Conservation (phyloP, 1,284 basidiomycete species). For the Cutaneotrichosporon mucoides region DNA sequence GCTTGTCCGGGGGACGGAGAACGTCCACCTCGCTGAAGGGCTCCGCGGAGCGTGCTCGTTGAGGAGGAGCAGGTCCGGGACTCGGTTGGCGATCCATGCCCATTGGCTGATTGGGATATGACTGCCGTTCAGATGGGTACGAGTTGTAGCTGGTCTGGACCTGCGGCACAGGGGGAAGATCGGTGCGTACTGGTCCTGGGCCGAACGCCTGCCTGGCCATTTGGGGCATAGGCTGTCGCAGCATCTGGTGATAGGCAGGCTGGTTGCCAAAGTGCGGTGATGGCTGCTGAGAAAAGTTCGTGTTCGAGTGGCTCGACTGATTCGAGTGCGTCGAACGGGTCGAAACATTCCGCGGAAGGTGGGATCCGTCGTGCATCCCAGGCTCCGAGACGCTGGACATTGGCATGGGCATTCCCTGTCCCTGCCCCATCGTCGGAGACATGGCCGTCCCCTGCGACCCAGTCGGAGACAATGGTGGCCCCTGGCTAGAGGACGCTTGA, state of each 20-base stretch:
- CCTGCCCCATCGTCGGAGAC: background rate
- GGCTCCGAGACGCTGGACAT: conserved; percentile 1
- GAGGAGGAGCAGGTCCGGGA: background rate
- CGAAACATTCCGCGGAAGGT: background rate
- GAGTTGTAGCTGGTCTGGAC: background rate
- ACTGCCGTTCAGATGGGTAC: background rate
- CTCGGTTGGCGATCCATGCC: background rate
- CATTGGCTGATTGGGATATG: background rate
- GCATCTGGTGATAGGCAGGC: background rate
- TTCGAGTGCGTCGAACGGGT: background rate
- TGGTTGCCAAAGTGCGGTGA: background rate
- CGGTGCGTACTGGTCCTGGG: background rate
- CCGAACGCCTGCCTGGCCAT: conserved; percentile 2
- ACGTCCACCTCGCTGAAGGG: conserved; percentile 4
- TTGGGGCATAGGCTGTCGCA: background rate
- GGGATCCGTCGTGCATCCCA: background rate
- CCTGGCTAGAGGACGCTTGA: background rate
- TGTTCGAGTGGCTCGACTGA: background rate
- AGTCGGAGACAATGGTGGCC: background rate
- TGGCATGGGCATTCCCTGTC: conserved; percentile 1
- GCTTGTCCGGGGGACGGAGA: conserved; percentile 9
- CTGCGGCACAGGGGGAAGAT: conserved; percentile 2
- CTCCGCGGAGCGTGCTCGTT: conserved; percentile 9
- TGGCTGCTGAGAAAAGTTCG: background rate
- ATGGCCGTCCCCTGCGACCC: background rate